Percentiles rank a stretch among this genome's conserved stretches.
Evolutionary conservation across 1,284 basidiomycete genomes (phyloP).

Genomic region (Fomitopsis schrenkii): DNA sequence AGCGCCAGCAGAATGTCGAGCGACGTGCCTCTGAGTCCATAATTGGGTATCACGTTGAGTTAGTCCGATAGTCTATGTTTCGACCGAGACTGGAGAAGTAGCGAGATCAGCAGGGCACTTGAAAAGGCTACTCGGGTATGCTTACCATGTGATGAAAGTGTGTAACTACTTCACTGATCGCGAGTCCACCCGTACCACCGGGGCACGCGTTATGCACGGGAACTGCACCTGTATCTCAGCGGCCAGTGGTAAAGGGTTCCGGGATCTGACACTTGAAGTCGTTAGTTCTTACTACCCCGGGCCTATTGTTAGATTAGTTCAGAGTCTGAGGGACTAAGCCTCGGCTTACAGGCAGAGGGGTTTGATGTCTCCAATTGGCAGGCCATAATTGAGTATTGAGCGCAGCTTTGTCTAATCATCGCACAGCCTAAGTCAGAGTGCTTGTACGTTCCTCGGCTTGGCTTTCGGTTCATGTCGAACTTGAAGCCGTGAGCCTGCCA

Average conservation of each 20-base stretch:
- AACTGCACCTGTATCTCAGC: background rate
- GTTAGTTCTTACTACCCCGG: too few species aligned
- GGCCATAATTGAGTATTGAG: background rate
- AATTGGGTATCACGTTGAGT: background rate
- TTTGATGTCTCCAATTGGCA: background rate
- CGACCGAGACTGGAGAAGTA: background rate
- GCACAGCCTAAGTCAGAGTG: too few species aligned
- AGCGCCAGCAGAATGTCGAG: background rate
- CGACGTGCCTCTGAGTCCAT: background rate
- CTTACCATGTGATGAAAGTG: background rate
- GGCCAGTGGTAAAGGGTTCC: background rate
- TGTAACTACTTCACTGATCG: background rate
- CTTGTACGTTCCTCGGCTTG: background rate
- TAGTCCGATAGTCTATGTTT: background rate
- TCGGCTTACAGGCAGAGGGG: too few species aligned
- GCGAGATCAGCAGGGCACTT: background rate
- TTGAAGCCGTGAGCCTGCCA: background rate
- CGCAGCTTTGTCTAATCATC: too few species aligned
- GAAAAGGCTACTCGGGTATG: background rate
- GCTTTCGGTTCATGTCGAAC: background rate
- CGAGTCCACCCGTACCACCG: background rate
- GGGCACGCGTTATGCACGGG: background rate
- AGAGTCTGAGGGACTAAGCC: too few species aligned
- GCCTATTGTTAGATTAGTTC: too few species aligned
- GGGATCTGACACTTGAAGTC: background rate